Percentiles rank a stretch among this genome's conserved stretches.
These are phyloP conservation scores for Sporisorium reilianum DNA, from an alignment of 1,284 basidiomycete species.

Conservation along the genomic window DNA sequence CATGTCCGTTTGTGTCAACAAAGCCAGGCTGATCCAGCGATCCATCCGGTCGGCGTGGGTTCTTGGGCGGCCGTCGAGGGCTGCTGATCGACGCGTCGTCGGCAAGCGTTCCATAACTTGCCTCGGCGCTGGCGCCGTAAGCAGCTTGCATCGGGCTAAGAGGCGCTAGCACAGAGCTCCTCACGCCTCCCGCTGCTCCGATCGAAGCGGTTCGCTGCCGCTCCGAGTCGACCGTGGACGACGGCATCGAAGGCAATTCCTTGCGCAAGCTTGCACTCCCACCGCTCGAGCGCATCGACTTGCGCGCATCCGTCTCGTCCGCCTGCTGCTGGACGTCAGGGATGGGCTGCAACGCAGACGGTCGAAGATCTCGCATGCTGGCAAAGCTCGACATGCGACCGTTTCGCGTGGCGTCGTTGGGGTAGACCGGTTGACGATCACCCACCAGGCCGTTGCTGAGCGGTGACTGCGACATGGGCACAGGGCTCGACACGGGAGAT, in stretches of 20 bases:
- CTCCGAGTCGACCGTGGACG: constrained; percentile 8
- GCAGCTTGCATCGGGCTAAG: constrained; percentile 3
- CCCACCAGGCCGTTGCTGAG: constrained; percentile 1
- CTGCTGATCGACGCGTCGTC: constrained; percentile 28
- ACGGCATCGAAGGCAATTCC: constrained; percentile 42
- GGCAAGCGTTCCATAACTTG: constrained; percentile 9
- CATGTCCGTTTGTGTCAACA: constrained; percentile 14
- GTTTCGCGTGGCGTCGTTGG: constrained; percentile 5
- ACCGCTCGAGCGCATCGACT: constrained; percentile 23
- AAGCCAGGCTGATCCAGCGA: constrained; percentile 26
- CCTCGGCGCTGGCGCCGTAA: constrained; percentile 12
- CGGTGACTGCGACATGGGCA: constrained; percentile 6
- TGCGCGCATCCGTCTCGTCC: constrained; percentile 12
- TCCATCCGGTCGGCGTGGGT: constrained; percentile 40
- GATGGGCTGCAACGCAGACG: constrained; percentile 30
- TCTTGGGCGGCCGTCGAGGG: constrained; percentile 36
- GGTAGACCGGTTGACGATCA: constrained; percentile 7
- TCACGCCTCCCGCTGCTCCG: constrained; percentile 10
- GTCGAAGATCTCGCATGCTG: constrained; percentile 28
- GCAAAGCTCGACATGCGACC: constrained; percentile 35
- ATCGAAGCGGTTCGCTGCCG: constrained; percentile 18
- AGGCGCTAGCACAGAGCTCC: constrained; percentile 34
- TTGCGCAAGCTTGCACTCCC: constrained; percentile 31
- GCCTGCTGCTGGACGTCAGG: constrained; percentile 18
- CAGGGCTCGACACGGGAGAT: constrained; percentile 11